Base-by-base conservation (phyloP, 2,329 filamentous ascomycete genomes). In the Teratosphaeria destructans region DNA sequence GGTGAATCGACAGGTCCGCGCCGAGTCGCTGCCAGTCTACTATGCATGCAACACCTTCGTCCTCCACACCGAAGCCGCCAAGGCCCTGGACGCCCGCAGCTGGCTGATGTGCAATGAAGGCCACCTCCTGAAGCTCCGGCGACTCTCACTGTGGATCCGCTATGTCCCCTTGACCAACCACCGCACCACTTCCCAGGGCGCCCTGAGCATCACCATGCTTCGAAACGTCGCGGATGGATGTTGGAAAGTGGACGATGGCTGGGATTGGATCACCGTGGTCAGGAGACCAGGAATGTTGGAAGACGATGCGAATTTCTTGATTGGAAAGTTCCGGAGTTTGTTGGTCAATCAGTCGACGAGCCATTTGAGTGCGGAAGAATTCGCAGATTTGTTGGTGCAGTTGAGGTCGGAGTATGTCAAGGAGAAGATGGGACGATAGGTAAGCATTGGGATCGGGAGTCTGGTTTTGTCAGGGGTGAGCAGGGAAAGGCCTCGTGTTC, bases 1-100 rank as follows among this genome's bases (percentile, higher is more conserved):
- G 11, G 66, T 70, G 10, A 68, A 59, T 54, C 62, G 65, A 16
- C 68, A 69, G 52, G 52, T 71, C 11, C 65, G 70, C 7, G 49
- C 37, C 2, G 70, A 72, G 60, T 63, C 56, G 6, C 56, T 72
- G 8, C 68, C 69, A 2, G 43, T 70, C 0, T 71, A 62, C 62
- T 72, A 70, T 60, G 63, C 63, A 47, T 60, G 57, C 61, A 71
- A 71, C 56, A 57, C 61, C 35, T 70, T 72, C 60, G 60, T 71
- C 23, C 55, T 72, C 2, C 68, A 71, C 59, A 69, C 68, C 10
- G 68, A 71, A 59, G 64, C 59, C n/a, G 39, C 60, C 37, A 70
- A 70, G 62, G 62, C 62, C 27, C 60, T 64, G 11, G 66, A 71
- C 32, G 64, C 65, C 2, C 56, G 56, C n/a, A 52, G 54, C 7